Evolutionary conservation across 495 filamentous ascomycete species (phyloP), one percentile per base, ranked within the genome.

Genomic region (Melanomma pulvis-pyrius): DNA sequence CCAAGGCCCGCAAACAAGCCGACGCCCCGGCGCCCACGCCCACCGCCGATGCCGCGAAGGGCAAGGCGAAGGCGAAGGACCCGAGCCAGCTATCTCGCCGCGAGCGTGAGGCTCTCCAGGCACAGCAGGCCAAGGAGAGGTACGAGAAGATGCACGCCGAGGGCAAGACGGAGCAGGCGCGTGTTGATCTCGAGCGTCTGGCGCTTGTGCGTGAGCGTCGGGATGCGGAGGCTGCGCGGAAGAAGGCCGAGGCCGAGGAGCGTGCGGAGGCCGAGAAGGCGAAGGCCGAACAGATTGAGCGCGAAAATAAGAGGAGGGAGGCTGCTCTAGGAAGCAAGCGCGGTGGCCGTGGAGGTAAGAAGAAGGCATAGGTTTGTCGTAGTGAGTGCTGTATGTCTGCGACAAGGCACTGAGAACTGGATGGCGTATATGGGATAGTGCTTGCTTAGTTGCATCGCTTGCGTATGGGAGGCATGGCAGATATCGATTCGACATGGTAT

Each of bases 91-190:
- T 92, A 39, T 92, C 86, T 55, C 84, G 93, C 29, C 85, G 89
- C 41, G 93, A 98, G 84, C 83, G 92, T 17, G 94, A 98, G 80
- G 91, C 94, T 0, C 67, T 96, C 26, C 87, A 96, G 80, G 92
- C 93, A 0, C 87, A 89, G 68, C 89, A 92, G 76, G 91, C 91
- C 9, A 91, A 91, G 73, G 93, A 97, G 82, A 83, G 88, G 58
- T 98, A 97, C 73, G 83, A 89, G 83, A 97, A 97, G 82, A 75
- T 98, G 69, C 94, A 98, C 71, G 92, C 92, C 61, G 92, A 92
- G 71, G 94, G 94, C 59, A 97, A 97, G 84, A 97, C 94, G 41
- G 96, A 98, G 59, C 91, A 98, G 81, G 94, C 93, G 22, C 89
- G 89, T 70, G 87, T 92, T n/a, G 94, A 98, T 81, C 71, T 98